Percentiles rank a stretch among this genome's conserved stretches.
Evolutionary conservation across 1,284 basidiomycete species (phyloP).

Genomic region (Ganoderma boninense): DNA sequence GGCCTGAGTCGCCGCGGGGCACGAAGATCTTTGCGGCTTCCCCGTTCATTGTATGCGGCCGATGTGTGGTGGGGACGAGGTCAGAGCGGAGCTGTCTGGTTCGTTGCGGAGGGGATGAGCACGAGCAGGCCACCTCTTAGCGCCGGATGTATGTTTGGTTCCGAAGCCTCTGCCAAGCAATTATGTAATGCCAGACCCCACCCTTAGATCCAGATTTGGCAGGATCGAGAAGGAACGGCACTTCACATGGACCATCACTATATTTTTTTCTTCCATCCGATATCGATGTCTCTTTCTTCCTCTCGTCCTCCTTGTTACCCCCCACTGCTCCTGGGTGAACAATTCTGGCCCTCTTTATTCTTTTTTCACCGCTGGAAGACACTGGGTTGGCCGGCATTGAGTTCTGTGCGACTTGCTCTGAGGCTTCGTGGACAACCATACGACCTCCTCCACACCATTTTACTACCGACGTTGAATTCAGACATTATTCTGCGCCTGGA

Average conservation of each 20-base stretch:
- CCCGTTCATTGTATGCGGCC: slow-evolving; percentile 7
- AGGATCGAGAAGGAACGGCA: slow-evolving; percentile 25
- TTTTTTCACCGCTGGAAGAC: background rate
- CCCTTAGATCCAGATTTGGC: slow-evolving; percentile 21
- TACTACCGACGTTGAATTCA: background rate
- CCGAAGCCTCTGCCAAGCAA: slow-evolving; percentile 12
- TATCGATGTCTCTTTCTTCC: slow-evolving; percentile 21
- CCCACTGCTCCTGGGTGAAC: background rate
- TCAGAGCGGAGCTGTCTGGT: background rate
- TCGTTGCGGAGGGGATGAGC: background rate
- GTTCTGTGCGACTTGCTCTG: background rate
- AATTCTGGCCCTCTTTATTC: background rate
- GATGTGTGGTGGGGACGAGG: background rate
- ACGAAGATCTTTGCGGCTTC: background rate
- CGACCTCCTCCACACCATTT: background rate
- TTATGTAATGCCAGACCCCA: background rate
- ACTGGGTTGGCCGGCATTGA: background rate
- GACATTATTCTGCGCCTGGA: background rate
- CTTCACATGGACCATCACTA: slow-evolving; percentile 29
- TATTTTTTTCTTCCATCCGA: slow-evolving; percentile 25
- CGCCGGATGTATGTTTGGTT: slow-evolving; percentile 15
- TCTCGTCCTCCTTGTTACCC: background rate
- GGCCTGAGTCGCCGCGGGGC: background rate
- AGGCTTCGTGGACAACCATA: background rate
- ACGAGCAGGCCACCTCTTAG: background rate